Base-by-base conservation (phyloP, 2,329 filamentous ascomycete genomes). In the Cladophialophora carrionii region DNA sequence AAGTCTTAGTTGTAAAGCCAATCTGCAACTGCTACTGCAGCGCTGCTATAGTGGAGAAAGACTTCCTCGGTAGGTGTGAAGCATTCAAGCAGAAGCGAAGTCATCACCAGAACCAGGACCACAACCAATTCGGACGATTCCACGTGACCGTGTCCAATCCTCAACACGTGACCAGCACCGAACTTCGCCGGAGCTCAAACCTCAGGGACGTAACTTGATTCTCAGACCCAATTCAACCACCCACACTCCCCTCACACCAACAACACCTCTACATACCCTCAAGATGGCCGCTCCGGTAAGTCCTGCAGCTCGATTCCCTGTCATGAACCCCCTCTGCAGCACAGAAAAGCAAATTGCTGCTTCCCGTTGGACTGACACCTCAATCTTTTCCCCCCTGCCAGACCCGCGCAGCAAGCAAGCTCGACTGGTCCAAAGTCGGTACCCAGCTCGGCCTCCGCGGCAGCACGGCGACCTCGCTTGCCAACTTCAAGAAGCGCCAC, bases 401-500 rank as follows among this genome's bases (percentile, higher is more conserved):
- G 94, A 90, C 92, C 87, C 96, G 92, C 87, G 93, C 94, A 85
- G 93, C 94, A 82, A 88, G 96, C 83, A 99, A 98, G 88, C 88
- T 99, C 86, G 95, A 99, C 89, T 99, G 95, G 95, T 88, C 88
- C 83, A 95, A 96, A 84, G 88, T 99, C 77, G 90, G 90, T 82
- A 88, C 87, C 82, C 96, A 94, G 78, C 92, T 99, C 76, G 94
- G 94, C 80, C 92, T 99, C 80, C 91, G 91, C 81, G 95, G 95
- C 80, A 91, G 92, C 84, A 99, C 95, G 73, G 93, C 91, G 73
- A 83, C 89, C 75, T 90, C 94, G 69, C 92, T 99, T 69, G 90
- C 94, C 80, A 87, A 91, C 72, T 99, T 99, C 90, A 99, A 99
- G 88, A 95, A 96, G 88, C 93, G 95, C 84, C 97, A 98, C 86